phyloP scores from a whole-genome alignment of 1,139 yeast genomes.

The Geotrichum bryndzae region DNA sequence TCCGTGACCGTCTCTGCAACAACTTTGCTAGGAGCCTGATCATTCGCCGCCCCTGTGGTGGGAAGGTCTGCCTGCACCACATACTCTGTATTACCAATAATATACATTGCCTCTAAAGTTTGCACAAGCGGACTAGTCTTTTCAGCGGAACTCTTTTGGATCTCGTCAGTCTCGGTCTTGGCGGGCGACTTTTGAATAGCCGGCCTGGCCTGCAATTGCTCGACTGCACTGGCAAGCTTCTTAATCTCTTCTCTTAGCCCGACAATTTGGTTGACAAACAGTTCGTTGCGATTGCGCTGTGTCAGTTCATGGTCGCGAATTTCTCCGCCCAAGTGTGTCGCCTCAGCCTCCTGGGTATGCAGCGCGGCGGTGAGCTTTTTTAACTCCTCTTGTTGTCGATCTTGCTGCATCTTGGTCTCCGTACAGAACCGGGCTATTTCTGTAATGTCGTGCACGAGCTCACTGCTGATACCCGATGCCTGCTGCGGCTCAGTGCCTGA shows the following conservation, averaged over 20 bases:
- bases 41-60: not conserved
- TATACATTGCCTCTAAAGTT: not conserved
- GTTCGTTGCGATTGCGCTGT: not conserved
- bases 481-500: not conserved
- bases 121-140: not conserved
- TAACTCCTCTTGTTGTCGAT: not conserved
- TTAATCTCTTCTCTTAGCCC: not conserved
- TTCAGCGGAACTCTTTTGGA: not conserved
- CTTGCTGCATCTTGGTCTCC: slow-evolving; percentile 5
- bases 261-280: not conserved
- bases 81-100: not conserved
- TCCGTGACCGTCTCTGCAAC: not conserved
- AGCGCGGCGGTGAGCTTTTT: not conserved
- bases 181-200: not conserved
- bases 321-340: not conserved
- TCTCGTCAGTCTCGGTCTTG: not conserved
- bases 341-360: not conserved
- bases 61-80: not conserved
- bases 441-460: slow-evolving; percentile 3
- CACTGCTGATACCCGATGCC: slow-evolving; percentile 11
- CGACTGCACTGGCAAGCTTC: not conserved
- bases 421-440: slow-evolving; percentile 4
- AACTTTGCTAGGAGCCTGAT: not conserved
- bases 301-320: not conserved
- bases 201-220: not conserved